phyloP scores from a whole-genome alignment of 2,329 filamentous ascomycete genomes.

The Pseudogymnoascus sp. region DNA sequence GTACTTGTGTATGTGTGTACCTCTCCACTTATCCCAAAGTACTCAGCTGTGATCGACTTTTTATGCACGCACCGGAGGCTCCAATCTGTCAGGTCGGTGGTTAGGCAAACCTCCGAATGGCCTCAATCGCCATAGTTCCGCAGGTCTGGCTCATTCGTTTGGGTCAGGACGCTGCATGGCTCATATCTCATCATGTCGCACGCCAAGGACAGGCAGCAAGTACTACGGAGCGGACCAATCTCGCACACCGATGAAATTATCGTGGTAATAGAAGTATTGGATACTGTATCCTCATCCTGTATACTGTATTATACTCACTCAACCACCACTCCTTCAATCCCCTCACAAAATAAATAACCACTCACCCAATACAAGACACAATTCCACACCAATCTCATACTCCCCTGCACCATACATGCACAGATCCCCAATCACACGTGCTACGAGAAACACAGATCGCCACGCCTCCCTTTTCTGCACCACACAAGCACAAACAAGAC shows the following conservation, averaged over 20 bases:
- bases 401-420: not conserved
- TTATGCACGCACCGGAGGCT: not conserved
- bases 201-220: not conserved
- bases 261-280: too few relatives aligned
- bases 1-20: not conserved
- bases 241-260: too few relatives aligned
- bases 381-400: not conserved
- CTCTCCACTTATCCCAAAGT: not conserved
- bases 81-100: not conserved
- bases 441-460: not conserved
- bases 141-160: not conserved
- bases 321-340: not conserved
- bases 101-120: conserved; percentile 2
- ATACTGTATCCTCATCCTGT: too few relatives aligned
- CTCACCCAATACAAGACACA: too few relatives aligned
- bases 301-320: too few relatives aligned
- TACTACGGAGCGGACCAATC: not conserved
- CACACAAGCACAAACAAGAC: not conserved
- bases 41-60: not conserved
- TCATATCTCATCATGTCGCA: not conserved
- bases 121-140: not conserved
- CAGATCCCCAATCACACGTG: not conserved
- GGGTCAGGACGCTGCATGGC: not conserved
- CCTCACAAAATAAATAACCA: not conserved
- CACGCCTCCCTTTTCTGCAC: not conserved